Evolutionary conservation across 2,329 filamentous ascomycete genomes (phyloP).

Genomic region (Dactylellina leptospora): DNA sequence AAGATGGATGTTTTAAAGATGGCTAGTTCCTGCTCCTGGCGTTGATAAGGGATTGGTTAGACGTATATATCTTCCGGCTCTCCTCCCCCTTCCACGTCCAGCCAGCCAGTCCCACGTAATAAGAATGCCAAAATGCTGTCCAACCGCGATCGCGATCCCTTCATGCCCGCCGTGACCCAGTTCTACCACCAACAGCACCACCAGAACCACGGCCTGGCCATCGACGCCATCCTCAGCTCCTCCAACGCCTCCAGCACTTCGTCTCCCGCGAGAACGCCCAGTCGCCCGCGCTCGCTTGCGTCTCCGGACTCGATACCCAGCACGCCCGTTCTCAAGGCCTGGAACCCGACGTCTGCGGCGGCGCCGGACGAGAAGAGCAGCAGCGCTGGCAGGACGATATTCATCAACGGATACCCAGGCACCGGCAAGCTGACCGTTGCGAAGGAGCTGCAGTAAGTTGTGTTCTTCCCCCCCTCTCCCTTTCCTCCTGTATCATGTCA

Average conservation of each 20-base stretch:
- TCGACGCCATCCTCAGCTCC: conserved; percentile 38
- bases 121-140: conserved; percentile 50
- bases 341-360: conserved; percentile 40
- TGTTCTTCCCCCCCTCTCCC: not conserved
- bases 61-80: conserved; percentile 14
- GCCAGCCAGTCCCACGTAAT: conserved; percentile 7
- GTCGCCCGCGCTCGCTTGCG: conserved; percentile 42
- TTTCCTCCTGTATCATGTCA: conserved; percentile 29
- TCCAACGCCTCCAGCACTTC: conserved; percentile 42
- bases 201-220: conserved; percentile 39
- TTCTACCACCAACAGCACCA: conserved; percentile 51
- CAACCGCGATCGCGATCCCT: conserved; percentile 53
- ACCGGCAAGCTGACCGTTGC: conserved; percentile 59
- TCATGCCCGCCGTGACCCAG: conserved; percentile 52
- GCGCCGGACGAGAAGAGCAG: conserved; percentile 22
- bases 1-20: conserved; percentile 26
- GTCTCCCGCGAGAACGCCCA: conserved; percentile 44
- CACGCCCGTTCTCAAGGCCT: conserved; percentile 47
- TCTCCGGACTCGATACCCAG: conserved; percentile 47
- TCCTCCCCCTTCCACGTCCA: conserved; percentile 3
- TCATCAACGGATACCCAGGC: conserved; percentile 59
- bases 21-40: conserved; percentile 24
- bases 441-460: conserved; percentile 55
- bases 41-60: conserved; percentile 14
- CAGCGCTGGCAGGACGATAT: conserved; percentile 54